Percentiles rank a stretch among this genome's conserved stretches.
Evolutionary conservation across 768 basidiomycete species (phyloP).

Genomic region (Macrolepiota dolichaula): DNA sequence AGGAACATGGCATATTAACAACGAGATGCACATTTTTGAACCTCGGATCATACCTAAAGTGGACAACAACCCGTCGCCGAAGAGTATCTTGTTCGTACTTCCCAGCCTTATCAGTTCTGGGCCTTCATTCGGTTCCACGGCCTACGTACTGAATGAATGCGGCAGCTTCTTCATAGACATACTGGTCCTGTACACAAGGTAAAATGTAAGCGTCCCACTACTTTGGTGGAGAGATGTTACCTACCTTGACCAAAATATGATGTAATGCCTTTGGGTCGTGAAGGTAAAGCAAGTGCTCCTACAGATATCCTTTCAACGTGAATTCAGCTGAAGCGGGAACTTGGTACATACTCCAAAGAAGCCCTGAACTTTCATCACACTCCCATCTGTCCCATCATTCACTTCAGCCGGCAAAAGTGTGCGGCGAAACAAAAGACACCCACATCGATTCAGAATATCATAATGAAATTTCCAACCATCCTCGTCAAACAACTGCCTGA

Average conservation of each 20-base stretch:
- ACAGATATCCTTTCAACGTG: neutral
- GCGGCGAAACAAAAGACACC: neutral
- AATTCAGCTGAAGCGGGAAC: neutral
- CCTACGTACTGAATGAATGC: slow-evolving; percentile 22
- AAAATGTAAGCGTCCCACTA: neutral
- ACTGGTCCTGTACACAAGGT: slow-evolving; percentile 22
- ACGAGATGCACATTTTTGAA: neutral
- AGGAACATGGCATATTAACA: neutral
- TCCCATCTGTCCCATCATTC: slow-evolving; percentile 22
- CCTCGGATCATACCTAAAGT: slow-evolving; percentile 20
- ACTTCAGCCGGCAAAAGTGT: neutral
- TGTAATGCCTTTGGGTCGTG: slow-evolving; percentile 44
- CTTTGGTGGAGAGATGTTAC: neutral
- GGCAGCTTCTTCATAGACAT: slow-evolving; percentile 26
- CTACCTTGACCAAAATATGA: slow-evolving; percentile 41
- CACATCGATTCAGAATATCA: slow-evolving; percentile 30
- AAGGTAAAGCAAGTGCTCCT: slow-evolving; percentile 33
- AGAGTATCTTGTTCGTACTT: slow-evolving; percentile 17
- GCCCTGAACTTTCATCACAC: slow-evolving; percentile 30
- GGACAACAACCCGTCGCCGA: slow-evolving; percentile 26
- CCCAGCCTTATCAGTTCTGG: neutral
- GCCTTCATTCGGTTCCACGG: neutral
- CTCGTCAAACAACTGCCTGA: slow-evolving; percentile 28
- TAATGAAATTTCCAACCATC: slow-evolving; percentile 35
- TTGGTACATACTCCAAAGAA: slow-evolving; percentile 29